A percentile compares a stretch with the other conserved stretches of the same genome.
These are phyloP conservation scores for Ophiocordyceps camponoti-rufipedis DNA, from an alignment of 2,329 filamentous ascomycete species.

Conservation along the genomic window DNA sequence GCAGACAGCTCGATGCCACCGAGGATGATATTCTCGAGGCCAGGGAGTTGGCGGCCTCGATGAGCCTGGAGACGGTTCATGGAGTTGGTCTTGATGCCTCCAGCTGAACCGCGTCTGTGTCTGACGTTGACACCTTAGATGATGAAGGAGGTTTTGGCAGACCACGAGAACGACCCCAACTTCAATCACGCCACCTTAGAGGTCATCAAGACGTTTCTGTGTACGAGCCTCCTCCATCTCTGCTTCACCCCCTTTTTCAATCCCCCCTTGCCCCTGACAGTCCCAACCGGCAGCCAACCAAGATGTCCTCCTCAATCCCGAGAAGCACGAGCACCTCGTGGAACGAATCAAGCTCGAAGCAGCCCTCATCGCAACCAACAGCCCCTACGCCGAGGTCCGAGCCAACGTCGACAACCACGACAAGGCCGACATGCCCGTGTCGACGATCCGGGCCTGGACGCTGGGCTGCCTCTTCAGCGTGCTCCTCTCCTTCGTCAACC, in stretches of 20 bases:
- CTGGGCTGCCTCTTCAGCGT: conserved; percentile 33
- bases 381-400: conserved; percentile 38
- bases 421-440: conserved; percentile 26
- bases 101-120: neutral
- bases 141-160: neutral
- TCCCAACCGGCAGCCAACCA: conserved; percentile 12
- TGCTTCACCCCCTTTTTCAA: too few species aligned
- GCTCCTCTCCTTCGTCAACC: conserved; percentile 32
- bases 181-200: conserved; percentile 20
- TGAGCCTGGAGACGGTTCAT: conserved; percentile 15
- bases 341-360: conserved; percentile 37
- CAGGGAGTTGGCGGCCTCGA: conserved; percentile 23
- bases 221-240: neutral
- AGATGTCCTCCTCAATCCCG: conserved; percentile 22
- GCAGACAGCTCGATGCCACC: conserved; percentile 22
- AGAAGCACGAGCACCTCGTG: conserved; percentile 28
- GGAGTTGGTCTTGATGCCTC: conserved; percentile 10
- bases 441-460: conserved; percentile 35
- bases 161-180: conserved; percentile 22
- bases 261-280: neutral
- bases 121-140: neutral
- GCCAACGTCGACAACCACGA: conserved; percentile 39
- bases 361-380: conserved; percentile 34
- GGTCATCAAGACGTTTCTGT: conserved; percentile 23
- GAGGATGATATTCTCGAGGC: conserved; percentile 27